These are phyloP conservation scores for Auriscalpium vulgare DNA, from an alignment of 768 basidiomycete species.

Conservation along the genomic window DNA sequence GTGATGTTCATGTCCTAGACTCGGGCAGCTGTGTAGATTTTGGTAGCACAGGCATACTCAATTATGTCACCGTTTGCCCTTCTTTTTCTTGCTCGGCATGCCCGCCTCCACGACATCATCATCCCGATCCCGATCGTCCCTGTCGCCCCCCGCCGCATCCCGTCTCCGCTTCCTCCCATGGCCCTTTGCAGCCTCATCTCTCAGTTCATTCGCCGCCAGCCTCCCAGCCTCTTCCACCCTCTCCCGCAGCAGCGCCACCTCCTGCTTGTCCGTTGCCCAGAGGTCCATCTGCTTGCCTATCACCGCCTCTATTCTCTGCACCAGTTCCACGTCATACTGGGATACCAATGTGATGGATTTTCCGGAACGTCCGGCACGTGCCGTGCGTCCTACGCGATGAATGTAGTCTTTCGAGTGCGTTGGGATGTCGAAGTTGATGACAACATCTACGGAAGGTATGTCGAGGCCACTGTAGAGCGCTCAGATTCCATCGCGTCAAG, in stretches of 20 bases:
- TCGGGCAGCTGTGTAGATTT: not conserved
- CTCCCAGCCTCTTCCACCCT: slow-evolving; percentile 81
- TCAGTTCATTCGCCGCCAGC: slow-evolving; percentile 72
- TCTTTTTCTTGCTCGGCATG: slow-evolving; percentile 63
- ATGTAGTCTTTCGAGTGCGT: slow-evolving; percentile 99
- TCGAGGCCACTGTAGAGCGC: slow-evolving; percentile 66
- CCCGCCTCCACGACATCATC: slow-evolving; percentile 92
- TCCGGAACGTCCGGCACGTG: slow-evolving; percentile 93
- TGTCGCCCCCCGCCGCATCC: slow-evolving; percentile 34
- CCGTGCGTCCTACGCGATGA: slow-evolving; percentile 95
- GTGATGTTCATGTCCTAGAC: slow-evolving; percentile 51
- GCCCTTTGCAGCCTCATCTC: slow-evolving; percentile 53
- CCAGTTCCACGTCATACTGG: slow-evolving; percentile 95
- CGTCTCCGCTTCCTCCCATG: slow-evolving; percentile 42
- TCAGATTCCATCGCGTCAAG: not conserved
- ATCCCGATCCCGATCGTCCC: slow-evolving; percentile 81
- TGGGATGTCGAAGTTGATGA: slow-evolving; percentile 97
- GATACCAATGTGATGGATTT: slow-evolving; percentile 97
- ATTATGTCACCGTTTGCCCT: slow-evolving; percentile 31
- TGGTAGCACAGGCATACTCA: too few species aligned
- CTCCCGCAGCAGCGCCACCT: slow-evolving; percentile 79
- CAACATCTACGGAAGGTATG: slow-evolving; percentile 91
- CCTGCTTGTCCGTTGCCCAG: slow-evolving; percentile 83
- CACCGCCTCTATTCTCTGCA: slow-evolving; percentile 91
- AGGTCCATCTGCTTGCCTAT: slow-evolving; percentile 88